These are phyloP conservation scores for Hyaloscypha bicolor DNA, from an alignment of 495 filamentous ascomycete species.

Conservation along the genomic window DNA sequence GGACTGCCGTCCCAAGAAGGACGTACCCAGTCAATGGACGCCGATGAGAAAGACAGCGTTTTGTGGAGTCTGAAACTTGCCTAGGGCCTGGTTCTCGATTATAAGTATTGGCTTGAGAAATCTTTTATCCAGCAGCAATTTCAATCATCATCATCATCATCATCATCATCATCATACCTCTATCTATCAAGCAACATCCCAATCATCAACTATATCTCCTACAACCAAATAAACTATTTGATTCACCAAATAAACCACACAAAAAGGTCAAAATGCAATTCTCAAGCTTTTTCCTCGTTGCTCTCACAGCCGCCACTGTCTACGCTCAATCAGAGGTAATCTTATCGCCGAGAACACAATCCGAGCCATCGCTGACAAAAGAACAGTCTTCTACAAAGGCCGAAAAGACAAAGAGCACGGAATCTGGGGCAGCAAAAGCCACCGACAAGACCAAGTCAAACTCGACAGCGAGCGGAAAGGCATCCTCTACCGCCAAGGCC, in stretches of 20 bases:
- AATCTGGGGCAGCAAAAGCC: too few relatives aligned
- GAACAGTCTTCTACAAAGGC: slow-evolving; percentile 13
- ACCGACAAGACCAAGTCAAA: neutral
- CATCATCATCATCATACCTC: slow-evolving; percentile 3
- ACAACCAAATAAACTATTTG: neutral
- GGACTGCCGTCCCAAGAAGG: slow-evolving; percentile 1
- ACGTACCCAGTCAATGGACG: neutral
- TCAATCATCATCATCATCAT: slow-evolving; percentile 17
- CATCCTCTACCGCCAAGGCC: neutral
- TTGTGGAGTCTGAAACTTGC: slow-evolving; percentile 10
- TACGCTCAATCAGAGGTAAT: slow-evolving; percentile 18
- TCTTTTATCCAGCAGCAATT: neutral
- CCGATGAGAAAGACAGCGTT: neutral
- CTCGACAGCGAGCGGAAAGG: neutral
- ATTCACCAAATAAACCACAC: neutral
- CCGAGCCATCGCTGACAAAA: neutral
- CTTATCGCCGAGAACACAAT: neutral
- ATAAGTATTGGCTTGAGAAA: slow-evolving; percentile 27
- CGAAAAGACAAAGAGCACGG: neutral
- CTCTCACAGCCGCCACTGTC: slow-evolving; percentile 25
- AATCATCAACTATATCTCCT: neutral
- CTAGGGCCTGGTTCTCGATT: slow-evolving; percentile 7
- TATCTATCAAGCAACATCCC: slow-evolving; percentile 14
- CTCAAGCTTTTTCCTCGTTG: slow-evolving; percentile 25
- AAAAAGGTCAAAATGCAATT: slow-evolving; percentile 28